These are phyloP conservation scores for Cladophialophora bantiana DNA, from an alignment of 2,329 filamentous ascomycete species.

Conservation along the genomic window DNA sequence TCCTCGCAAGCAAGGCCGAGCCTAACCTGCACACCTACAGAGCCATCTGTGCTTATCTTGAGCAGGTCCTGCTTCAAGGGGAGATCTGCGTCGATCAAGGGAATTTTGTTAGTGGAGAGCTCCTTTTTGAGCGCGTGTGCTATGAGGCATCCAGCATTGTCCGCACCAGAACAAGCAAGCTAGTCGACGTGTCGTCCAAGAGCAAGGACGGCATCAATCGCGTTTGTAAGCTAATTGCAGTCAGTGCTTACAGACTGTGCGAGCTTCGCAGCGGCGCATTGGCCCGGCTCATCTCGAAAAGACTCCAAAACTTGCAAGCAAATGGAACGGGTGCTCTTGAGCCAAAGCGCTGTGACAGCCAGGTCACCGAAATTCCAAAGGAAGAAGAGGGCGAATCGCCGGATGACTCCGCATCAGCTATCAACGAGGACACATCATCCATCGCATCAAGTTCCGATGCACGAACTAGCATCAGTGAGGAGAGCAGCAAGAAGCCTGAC, in stretches of 20 bases:
- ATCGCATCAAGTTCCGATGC: not conserved
- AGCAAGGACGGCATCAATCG: conserved; percentile 36
- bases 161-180: conserved; percentile 32
- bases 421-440: conserved; percentile 7
- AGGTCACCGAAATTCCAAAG: not conserved
- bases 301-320: not conserved
- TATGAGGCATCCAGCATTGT: conserved; percentile 36
- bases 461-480: conserved; percentile 2
- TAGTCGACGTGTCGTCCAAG: conserved; percentile 35
- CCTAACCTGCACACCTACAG: conserved; percentile 34
- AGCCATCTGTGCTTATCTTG: conserved; percentile 33
- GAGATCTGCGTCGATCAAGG: conserved; percentile 29
- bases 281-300: conserved; percentile 13
- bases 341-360: not conserved
- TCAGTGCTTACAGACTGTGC: conserved; percentile 36
- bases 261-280: conserved; percentile 35
- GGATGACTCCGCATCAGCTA: conserved; percentile 9
- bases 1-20: conserved; percentile 14
- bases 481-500: not conserved
- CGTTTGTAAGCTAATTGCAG: conserved; percentile 35
- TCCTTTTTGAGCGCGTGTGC: conserved; percentile 30
- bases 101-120: conserved; percentile 27
- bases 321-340: not conserved
- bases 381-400: conserved; percentile 1
- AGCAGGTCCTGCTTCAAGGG: conserved; percentile 29